Conservation (phyloP, 1,284 basidiomycete genomes). For the Phaffia rhodozyma region DNA sequence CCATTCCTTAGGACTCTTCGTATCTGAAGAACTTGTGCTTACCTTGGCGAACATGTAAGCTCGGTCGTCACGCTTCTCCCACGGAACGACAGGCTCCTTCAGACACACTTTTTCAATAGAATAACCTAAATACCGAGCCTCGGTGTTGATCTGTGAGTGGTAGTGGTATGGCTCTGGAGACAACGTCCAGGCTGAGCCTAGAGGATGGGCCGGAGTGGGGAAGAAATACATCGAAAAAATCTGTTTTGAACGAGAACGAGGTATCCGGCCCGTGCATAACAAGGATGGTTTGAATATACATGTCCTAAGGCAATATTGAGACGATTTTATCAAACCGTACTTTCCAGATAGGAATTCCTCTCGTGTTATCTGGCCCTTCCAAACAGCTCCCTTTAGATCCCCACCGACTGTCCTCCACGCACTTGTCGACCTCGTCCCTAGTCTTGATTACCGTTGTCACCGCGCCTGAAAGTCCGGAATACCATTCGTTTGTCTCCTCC, state of each 20-base stretch:
- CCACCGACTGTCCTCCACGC: neutral
- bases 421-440: constrained; percentile 10
- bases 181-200: constrained; percentile 14
- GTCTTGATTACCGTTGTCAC: constrained; percentile 14
- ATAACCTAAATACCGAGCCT: constrained; percentile 17
- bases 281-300: neutral
- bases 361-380: constrained; percentile 11
- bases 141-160: constrained; percentile 3
- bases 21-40: neutral
- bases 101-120: constrained; percentile 17
- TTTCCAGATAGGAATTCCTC: constrained; percentile 17
- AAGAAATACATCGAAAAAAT: constrained; percentile 17
- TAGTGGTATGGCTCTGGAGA: constrained; percentile 16
- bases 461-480: constrained; percentile 5
- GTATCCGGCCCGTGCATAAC: neutral
- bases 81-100: neutral
- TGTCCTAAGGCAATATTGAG: too few species aligned
- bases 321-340: neutral
- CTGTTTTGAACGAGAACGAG: neutral
- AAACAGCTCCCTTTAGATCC: constrained; percentile 7
- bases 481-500: constrained; percentile 12
- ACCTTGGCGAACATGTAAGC: constrained; percentile 18
- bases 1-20: neutral
- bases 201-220: constrained; percentile 13
- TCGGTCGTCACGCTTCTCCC: constrained; percentile 6